These are phyloP conservation scores for Phlyctochytrium arcticum DNA, from an alignment of 192 early-diverging fungal species.

Conservation along the genomic window DNA sequence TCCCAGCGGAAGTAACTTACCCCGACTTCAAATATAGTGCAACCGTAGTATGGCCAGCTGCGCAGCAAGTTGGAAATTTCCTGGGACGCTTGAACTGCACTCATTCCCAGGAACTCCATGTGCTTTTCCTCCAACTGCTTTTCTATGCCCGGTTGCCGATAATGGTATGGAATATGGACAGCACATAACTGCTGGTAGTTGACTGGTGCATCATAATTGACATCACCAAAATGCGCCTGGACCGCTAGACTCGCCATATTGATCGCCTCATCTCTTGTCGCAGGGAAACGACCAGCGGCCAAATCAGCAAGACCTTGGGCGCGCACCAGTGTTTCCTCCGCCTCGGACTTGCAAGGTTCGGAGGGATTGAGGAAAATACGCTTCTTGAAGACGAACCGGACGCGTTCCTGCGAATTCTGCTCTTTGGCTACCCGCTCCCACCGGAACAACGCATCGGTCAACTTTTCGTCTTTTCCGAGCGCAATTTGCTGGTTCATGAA, in stretches of 20 bases:
- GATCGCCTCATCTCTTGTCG: slow-evolving; percentile 30
- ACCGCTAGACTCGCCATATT: slow-evolving; percentile 22
- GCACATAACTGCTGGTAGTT: slow-evolving; percentile 13
- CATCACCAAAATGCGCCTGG: slow-evolving; percentile 37
- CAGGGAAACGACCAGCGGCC: slow-evolving; percentile 27
- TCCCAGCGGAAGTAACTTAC: slow-evolving; percentile 6
- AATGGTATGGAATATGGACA: not conserved
- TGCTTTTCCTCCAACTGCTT: slow-evolving; percentile 17
- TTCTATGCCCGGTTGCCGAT: slow-evolving; percentile 2
- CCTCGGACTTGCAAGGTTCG: not conserved
- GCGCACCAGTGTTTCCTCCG: slow-evolving; percentile 33
- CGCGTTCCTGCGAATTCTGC: slow-evolving; percentile 9
- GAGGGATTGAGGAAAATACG: slow-evolving; percentile 33
- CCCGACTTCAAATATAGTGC: slow-evolving; percentile 40
- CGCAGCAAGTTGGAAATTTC: slow-evolving; percentile 29
- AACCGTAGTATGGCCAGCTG: slow-evolving; percentile 37
- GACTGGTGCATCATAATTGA: slow-evolving; percentile 18
- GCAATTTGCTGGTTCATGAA: slow-evolving; percentile 29
- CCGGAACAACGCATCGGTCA: slow-evolving; percentile 37
- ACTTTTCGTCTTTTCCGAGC: slow-evolving; percentile 35
- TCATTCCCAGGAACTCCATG: slow-evolving; percentile 23
- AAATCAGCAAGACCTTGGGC: slow-evolving; percentile 39
- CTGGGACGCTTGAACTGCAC: slow-evolving; percentile 3
- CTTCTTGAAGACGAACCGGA: slow-evolving; percentile 41
- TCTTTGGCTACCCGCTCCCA: slow-evolving; percentile 27